Base-by-base conservation (phyloP, 2,329 filamentous ascomycete genomes). In the Phialophora macrospora region DNA sequence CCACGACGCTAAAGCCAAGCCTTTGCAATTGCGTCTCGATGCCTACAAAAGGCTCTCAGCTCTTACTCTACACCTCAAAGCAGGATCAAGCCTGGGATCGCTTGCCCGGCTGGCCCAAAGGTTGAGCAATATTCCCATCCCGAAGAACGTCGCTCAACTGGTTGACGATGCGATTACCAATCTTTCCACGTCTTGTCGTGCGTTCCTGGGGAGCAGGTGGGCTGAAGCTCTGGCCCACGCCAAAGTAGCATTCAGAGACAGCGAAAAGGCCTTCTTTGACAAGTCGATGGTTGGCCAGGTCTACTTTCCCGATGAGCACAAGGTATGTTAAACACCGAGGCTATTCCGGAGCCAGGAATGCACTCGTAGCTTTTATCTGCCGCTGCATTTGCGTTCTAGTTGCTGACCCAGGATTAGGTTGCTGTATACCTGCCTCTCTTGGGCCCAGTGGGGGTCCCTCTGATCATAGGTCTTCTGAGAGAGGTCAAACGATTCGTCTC, bases 251-350 rank as follows among this genome's bases (percentile, higher is more conserved):
- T 93, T 97, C 78, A 85, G 87, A 2, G 92, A 96, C 75, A 94
- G 93, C 0, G 95, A 99, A 77, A 88, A 90, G 67, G 94, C 94
- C 0, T 99, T 99, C 78, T 99, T 99, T 72, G 95, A 99, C 79
- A 96, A 96, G 79, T 96, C 91, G 74, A 99, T 99, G 95, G 95
- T 99, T 12, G 95, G 93, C 0, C 95, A 98, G 80, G 89, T 98
- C 1, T 99, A 98, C 78, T 99, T 99, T 77, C 95, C 95, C 0
- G 95, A 99, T 74, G 95, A 99, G 80, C 95, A 99, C 78, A 99
- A 98, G 78, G 38, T 44, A 44, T 8, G 38, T 44, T 44, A 2
- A n/a, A 20, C 6, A n/a, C 6, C 38, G 38, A 44, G 14, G 1
- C 14, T 44, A 44, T n/a, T 17, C 4, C 38, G 7, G 38, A 8